Percentiles rank a stretch among this genome's conserved stretches.
Evolutionary conservation across 805 yeast genomes (phyloP).

Genomic region (Metschnikowia similis): DNA sequence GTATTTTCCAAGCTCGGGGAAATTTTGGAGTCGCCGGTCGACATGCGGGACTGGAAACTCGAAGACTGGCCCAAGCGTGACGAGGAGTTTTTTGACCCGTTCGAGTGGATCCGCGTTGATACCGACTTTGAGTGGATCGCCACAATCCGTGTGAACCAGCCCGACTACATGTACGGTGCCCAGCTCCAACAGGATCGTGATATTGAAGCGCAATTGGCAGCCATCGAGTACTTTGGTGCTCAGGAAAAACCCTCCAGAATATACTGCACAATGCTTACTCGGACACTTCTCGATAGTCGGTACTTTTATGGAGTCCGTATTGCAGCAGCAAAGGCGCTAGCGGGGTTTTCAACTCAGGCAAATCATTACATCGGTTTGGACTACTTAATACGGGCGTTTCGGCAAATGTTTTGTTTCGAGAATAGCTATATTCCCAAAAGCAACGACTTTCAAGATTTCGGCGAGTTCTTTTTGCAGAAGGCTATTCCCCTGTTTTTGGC

Average conservation of each 20-base stretch:
- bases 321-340: conserved; percentile 80
- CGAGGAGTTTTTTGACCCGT: conserved; percentile 79
- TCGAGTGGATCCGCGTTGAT: conserved; percentile 97
- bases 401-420: conserved; percentile 67
- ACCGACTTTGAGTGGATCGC: conserved; percentile 98
- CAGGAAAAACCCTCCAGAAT: conserved; percentile 53
- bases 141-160: conserved; percentile 73
- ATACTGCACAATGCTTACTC: conserved; percentile 69
- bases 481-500: conserved; percentile 64
- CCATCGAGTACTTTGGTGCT: conserved; percentile 67
- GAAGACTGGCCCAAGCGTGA: conserved; percentile 68
- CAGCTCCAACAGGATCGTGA: conserved; percentile 94
- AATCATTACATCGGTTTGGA: conserved; percentile 66
- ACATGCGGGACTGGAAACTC: conserved; percentile 66
- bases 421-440: conserved; percentile 61
- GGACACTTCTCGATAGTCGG: conserved; percentile 79
- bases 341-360: conserved; percentile 58
- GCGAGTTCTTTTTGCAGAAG: conserved; percentile 64
- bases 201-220: conserved; percentile 90
- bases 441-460: conserved; percentile 73
- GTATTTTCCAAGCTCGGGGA: conserved; percentile 67
- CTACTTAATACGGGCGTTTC: conserved; percentile 69
- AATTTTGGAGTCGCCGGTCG: conserved; percentile 57
- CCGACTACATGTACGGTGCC: conserved; percentile 91
- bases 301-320: conserved; percentile 86